Evolutionary conservation across 768 basidiomycete genomes (phyloP).

Genomic region (Serendipita sp.): DNA sequence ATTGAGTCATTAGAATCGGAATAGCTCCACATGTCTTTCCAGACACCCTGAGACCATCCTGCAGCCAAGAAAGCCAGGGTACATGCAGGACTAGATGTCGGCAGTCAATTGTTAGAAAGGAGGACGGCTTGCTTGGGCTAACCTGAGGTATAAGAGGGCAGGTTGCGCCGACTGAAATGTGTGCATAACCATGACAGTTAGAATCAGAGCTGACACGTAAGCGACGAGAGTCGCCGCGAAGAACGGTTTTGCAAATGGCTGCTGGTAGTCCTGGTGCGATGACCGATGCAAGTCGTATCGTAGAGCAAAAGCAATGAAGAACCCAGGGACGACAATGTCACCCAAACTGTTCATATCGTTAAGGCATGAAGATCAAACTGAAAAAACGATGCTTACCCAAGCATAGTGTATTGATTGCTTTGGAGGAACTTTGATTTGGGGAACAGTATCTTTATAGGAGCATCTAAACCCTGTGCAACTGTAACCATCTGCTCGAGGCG

Average conservation of each 20-base stretch:
- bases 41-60: background rate
- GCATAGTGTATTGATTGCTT: slow-evolving; percentile 60
- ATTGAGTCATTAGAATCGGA: slow-evolving; percentile 2
- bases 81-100: background rate
- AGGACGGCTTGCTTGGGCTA: slow-evolving; percentile 13
- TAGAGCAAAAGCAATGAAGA: slow-evolving; percentile 69
- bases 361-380: background rate
- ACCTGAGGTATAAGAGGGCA: slow-evolving; percentile 84
- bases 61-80: slow-evolving; percentile 4
- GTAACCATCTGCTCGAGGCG: slow-evolving; percentile 57
- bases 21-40: slow-evolving; percentile 5
- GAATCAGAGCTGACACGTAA: slow-evolving; percentile 55
- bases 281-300: slow-evolving; percentile 60
- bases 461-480: slow-evolving; percentile 78
- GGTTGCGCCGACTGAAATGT: slow-evolving; percentile 63
- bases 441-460: slow-evolving; percentile 87
- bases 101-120: slow-evolving; percentile 14
- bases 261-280: slow-evolving; percentile 17
- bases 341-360: slow-evolving; percentile 33
- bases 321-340: slow-evolving; percentile 55
- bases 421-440: slow-evolving; percentile 46
- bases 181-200: slow-evolving; percentile 81
- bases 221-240: slow-evolving; percentile 53
- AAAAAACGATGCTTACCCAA: slow-evolving; percentile 31
- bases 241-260: slow-evolving; percentile 49